A percentile compares a stretch with the other conserved stretches of the same genome.
phyloP scores from a whole-genome alignment of 495 filamentous ascomycete species.

The Hyphodiscus hymeniophilus region DNA sequence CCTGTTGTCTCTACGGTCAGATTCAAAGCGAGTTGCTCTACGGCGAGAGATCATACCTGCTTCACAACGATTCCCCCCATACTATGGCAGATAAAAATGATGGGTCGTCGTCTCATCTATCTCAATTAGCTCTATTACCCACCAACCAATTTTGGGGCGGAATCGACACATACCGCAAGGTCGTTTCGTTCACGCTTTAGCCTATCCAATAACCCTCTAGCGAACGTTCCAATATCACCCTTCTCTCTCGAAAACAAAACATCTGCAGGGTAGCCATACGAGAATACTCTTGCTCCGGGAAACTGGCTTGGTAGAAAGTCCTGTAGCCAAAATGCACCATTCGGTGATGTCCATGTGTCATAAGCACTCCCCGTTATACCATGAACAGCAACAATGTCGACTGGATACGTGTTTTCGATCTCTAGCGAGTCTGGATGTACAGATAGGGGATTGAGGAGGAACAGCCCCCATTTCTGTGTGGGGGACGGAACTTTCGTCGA shows the following conservation, averaged over 20 bases:
- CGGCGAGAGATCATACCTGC: slow-evolving; percentile 25
- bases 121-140: too few relatives aligned
- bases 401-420: neutral
- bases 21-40: neutral
- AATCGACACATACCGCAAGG: neutral
- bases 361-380: slow-evolving; percentile 15
- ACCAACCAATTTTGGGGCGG: too few relatives aligned
- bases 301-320: slow-evolving; percentile 10
- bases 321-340: slow-evolving; percentile 9
- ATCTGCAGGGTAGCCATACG: slow-evolving; percentile 12
- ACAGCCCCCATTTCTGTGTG: slow-evolving; percentile 1
- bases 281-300: slow-evolving; percentile 11
- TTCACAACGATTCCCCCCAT: slow-evolving; percentile 38
- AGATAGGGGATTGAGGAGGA: neutral
- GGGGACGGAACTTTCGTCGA: too few relatives aligned
- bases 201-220: slow-evolving; percentile 9
- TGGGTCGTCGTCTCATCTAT: too few relatives aligned
- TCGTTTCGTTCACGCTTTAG: slow-evolving; percentile 5
- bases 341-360: slow-evolving; percentile 9
- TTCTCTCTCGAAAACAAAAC: neutral
- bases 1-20: slow-evolving; percentile 4
- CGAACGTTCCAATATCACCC: slow-evolving; percentile 9
- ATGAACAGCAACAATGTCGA: slow-evolving; percentile 18
- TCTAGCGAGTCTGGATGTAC: neutral
- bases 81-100: too few relatives aligned